Conservation (phyloP, 108 stramenopile genomes). For the Fragilaria radians region DNA sequence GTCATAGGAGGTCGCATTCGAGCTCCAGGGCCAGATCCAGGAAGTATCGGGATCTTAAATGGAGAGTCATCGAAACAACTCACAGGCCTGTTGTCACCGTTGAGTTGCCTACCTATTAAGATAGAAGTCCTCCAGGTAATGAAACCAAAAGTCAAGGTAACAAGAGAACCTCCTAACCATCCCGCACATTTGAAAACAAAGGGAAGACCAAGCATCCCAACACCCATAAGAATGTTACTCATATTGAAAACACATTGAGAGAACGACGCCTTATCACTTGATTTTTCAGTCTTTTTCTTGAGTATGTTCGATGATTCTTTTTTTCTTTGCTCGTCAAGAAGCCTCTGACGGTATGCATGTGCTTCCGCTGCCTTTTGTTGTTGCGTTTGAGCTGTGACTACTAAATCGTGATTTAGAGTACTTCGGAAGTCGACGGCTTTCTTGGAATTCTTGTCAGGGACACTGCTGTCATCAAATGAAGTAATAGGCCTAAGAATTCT, state of each 20-base stretch:
- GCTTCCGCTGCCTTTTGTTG: slow-evolving; percentile 31
- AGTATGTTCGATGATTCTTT: slow-evolving; percentile 8
- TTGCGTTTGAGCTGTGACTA: slow-evolving; percentile 11
- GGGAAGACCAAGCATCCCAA: slow-evolving; percentile 67
- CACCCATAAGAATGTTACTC: slow-evolving; percentile 77
- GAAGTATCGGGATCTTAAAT: slow-evolving; percentile 34
- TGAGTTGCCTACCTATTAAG: slow-evolving; percentile 64
- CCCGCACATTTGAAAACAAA: slow-evolving; percentile 59
- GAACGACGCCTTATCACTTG: slow-evolving; percentile 44
- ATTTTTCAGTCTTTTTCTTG: slow-evolving; percentile 10
- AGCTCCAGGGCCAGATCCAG: slow-evolving; percentile 29
- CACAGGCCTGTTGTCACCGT: slow-evolving; percentile 65
- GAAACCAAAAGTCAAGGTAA: slow-evolving; percentile 33
- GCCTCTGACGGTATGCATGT: slow-evolving; percentile 44
- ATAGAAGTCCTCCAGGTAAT: slow-evolving; percentile 69
- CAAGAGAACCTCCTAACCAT: slow-evolving; percentile 47
- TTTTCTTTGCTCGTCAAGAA: slow-evolving; percentile 24
- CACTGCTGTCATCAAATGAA: neutral
- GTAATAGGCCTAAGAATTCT: slow-evolving; percentile 1
- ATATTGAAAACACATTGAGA: slow-evolving; percentile 61
- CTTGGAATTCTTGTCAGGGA: neutral
- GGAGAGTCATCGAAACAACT: slow-evolving; percentile 46
- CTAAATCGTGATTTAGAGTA: neutral
- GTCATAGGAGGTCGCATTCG: slow-evolving; percentile 56
- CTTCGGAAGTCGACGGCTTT: neutral